Evolutionary conservation across 1,139 yeast genomes (phyloP).

Genomic region (Protomyces inundatus): DNA sequence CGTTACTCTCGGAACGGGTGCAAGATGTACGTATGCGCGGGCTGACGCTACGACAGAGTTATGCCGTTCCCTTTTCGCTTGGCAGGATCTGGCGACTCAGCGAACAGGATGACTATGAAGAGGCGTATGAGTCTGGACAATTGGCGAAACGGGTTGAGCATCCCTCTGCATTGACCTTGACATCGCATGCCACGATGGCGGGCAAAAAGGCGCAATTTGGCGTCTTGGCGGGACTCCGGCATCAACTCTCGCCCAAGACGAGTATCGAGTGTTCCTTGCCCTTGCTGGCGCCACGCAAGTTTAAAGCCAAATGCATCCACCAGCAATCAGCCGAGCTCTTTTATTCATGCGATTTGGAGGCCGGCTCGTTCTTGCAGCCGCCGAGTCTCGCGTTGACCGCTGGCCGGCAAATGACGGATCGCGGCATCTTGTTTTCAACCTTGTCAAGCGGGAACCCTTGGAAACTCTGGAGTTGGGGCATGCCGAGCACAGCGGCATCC

Average conservation of each 20-base stretch:
- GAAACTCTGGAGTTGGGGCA: conserved; percentile 20
- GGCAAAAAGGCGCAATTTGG: conserved; percentile 23
- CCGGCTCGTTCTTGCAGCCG: conserved; percentile 10
- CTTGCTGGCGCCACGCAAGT: conserved; percentile 13
- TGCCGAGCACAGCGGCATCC: conserved; percentile 15
- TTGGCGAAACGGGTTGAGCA: neutral
- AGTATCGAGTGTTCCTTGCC: conserved; percentile 18
- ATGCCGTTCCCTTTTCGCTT: conserved; percentile 21
- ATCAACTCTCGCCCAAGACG: conserved; percentile 16
- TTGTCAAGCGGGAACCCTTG: conserved; percentile 21
- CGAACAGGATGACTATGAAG: neutral
- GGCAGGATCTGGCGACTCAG: neutral
- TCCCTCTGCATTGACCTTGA: conserved; percentile 13
- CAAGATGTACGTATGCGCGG: conserved; percentile 10
- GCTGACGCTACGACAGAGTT: conserved; percentile 16
- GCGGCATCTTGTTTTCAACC: conserved; percentile 15
- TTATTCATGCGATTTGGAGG: conserved; percentile 2
- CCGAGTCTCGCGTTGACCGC: conserved; percentile 24
- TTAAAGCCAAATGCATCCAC: conserved; percentile 18
- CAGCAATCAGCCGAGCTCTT: conserved; percentile 22
- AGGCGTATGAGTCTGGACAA: neutral
- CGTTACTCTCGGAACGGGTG: conserved; percentile 10
- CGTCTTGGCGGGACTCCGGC: conserved; percentile 18
- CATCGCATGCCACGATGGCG: conserved; percentile 17
- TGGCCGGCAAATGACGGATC: conserved; percentile 25